Evolutionary conservation across 2,329 filamentous ascomycete genomes (phyloP).

Genomic region (Epichloe gansuensis): DNA sequence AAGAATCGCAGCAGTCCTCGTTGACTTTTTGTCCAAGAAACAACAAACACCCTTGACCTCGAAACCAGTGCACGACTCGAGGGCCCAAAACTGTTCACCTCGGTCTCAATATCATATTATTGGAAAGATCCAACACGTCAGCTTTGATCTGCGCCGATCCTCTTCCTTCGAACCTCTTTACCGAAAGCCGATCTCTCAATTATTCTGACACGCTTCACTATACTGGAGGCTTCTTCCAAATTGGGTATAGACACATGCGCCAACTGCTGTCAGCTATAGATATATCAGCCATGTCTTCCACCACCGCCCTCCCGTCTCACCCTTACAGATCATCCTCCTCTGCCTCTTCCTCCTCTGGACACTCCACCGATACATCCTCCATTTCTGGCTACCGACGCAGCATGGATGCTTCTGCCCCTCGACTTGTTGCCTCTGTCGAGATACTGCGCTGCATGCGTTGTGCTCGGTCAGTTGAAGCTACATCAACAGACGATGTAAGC

Average conservation of each 20-base stretch:
- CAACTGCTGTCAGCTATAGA: not conserved
- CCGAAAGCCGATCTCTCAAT: not conserved
- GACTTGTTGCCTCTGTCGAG: constrained; percentile 41
- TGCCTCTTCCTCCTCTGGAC: constrained; percentile 29
- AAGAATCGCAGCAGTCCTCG: not conserved
- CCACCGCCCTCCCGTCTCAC: constrained; percentile 8
- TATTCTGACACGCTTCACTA: not conserved
- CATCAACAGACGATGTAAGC: constrained; percentile 45
- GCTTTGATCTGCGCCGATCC: not conserved
- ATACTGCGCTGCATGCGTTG: constrained; percentile 52
- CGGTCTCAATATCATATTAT: not conserved
- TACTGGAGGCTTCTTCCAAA: not conserved
- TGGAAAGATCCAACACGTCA: not conserved
- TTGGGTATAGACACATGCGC: not conserved
- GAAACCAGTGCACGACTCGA: not conserved
- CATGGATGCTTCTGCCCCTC: constrained; percentile 33
- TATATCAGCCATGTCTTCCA: constrained; percentile 8
- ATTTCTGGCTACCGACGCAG: constrained; percentile 25
- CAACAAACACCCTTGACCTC: not conserved
- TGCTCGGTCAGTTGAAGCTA: constrained; percentile 46
- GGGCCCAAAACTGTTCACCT: not conserved
- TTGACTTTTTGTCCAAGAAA: not conserved
- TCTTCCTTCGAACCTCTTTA: not conserved
- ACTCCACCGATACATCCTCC: constrained; percentile 22
- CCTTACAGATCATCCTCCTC: constrained; percentile 15